Evolutionary conservation across 176 grass and related monocot genomes (phyloP).

Genomic region (Triticum timopheevii): DNA sequence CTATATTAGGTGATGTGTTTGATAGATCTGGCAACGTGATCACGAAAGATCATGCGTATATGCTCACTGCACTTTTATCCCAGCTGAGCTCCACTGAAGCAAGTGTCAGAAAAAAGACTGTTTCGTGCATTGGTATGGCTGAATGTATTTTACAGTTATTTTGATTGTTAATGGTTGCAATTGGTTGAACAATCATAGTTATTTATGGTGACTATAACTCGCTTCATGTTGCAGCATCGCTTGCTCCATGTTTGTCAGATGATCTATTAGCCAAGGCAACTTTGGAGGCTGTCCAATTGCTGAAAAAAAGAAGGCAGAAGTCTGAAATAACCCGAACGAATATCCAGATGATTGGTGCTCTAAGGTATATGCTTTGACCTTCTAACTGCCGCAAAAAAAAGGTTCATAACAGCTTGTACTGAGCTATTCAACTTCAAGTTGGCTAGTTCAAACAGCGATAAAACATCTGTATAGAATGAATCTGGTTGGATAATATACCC

Average conservation of each 20-base stretch:
- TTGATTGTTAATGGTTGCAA: not conserved
- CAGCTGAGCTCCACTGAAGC: conserved; percentile 81
- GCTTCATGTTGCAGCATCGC: conserved; percentile 57
- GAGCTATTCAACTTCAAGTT: not conserved
- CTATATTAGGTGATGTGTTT: conserved; percentile 75
- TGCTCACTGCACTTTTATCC: conserved; percentile 64
- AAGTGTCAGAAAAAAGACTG: conserved; percentile 75
- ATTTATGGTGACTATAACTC: not conserved
- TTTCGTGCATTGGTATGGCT: conserved; percentile 84
- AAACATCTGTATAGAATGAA: not conserved
- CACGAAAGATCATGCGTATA: conserved; percentile 72
- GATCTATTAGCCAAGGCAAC: conserved; percentile 85
- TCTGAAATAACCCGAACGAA: conserved; percentile 81
- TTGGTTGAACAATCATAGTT: not conserved
- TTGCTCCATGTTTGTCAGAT: conserved; percentile 86
- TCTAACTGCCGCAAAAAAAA: not conserved
- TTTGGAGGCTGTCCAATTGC: conserved; percentile 66
- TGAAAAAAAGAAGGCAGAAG: conserved; percentile 64
- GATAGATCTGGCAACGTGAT: conserved; percentile 84
- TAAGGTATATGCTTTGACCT: conserved; percentile 63
- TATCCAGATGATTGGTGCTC: conserved; percentile 95
- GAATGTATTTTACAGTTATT: not conserved
- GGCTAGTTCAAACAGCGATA: not conserved
- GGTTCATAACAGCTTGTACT: not conserved
- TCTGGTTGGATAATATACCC: not conserved